Evolutionary conservation across 148 eudicot genomes (phyloP), one percentile per base, ranked within the genome.

Genomic region (Dysphania ambrosioides): DNA sequence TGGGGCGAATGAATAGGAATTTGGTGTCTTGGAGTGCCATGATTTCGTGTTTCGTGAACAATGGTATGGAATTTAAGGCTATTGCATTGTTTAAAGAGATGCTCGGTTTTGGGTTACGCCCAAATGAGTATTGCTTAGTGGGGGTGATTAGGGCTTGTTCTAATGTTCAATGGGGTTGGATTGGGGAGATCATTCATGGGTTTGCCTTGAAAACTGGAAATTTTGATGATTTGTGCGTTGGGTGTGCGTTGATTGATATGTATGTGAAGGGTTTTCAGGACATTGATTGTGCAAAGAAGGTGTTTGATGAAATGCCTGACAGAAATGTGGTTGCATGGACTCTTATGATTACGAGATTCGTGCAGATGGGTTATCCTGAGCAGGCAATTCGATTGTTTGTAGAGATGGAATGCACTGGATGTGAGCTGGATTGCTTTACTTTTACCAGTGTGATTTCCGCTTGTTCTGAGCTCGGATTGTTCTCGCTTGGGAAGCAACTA

Each of bases 221-320:
- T 77, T 81, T 83, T 58, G 82, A 73, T 30, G 84, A 86, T 81
- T 77, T 84, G 19, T 81, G 86, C 72, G 87, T 90, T 75, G 96
- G 88, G 62, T 87, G 88, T 81, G 90, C 87, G 1, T 74, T 88
- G 85, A 79, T 90, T 75, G 88, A 88, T 72, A 72, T 90, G 83
- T 90, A 82, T 79, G 80, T 68, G 0, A 85, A 81, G 73, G 90
- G 88, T 31, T 78, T 73, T 59, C 67, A 81, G 34, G 88, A 88
- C 70, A 53, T 90, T 81, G 80, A 55, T 70, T 75, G 73, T 12
- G 96, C 90, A 4, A 35, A 61, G 82, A 82, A 84, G 55, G 88
- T 90, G 87, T 87, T 90, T 57, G 96, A 87, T 75, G 74, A 64
- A 80, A 86, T 88, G 90, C 88, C 89, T 76, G 82, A 78, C n/a